phyloP scores from a whole-genome alignment of 1,139 yeast species.

The Taphrina wiesneri region DNA sequence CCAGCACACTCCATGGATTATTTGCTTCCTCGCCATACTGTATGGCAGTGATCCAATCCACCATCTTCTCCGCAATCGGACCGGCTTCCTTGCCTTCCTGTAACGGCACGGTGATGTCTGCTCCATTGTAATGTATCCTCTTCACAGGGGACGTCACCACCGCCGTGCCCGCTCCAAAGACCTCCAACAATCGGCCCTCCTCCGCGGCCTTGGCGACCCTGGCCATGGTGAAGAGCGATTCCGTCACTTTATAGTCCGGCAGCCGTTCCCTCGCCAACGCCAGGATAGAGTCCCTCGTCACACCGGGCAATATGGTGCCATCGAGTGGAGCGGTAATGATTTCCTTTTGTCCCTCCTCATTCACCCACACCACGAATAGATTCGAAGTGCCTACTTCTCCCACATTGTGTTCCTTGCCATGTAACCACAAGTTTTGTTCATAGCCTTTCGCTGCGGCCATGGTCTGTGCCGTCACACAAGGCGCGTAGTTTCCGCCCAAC shows the following conservation, averaged over 20 bases:
- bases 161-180: slow-evolving; percentile 97
- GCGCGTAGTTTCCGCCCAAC: slow-evolving; percentile 97
- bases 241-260: slow-evolving; percentile 65
- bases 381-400: slow-evolving; percentile 99
- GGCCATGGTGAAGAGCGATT: slow-evolving; percentile 75
- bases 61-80: slow-evolving; percentile 69
- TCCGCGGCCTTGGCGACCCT: slow-evolving; percentile 77
- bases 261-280: slow-evolving; percentile 72
- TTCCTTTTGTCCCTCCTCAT: slow-evolving; percentile 78
- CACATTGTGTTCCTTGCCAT: slow-evolving; percentile 82
- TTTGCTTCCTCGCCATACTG: slow-evolving; percentile 73
- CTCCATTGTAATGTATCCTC: slow-evolving; percentile 76
- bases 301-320: slow-evolving; percentile 96
- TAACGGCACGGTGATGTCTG: slow-evolving; percentile 72
- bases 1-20: slow-evolving; percentile 29
- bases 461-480: slow-evolving; percentile 84
- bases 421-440: slow-evolving; percentile 94
- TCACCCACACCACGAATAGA: slow-evolving; percentile 78
- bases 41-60: slow-evolving; percentile 80
- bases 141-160: slow-evolving; percentile 93
- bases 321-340: slow-evolving; percentile 94
- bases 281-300: slow-evolving; percentile 87
- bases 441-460: slow-evolving; percentile 87
- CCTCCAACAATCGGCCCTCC: slow-evolving; percentile 84
- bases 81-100: slow-evolving; percentile 78